Evolutionary conservation across 202 grass and related monocot species (phyloP), one percentile per base, ranked within the genome.

Genomic region (Alloteropsis angusta): DNA sequence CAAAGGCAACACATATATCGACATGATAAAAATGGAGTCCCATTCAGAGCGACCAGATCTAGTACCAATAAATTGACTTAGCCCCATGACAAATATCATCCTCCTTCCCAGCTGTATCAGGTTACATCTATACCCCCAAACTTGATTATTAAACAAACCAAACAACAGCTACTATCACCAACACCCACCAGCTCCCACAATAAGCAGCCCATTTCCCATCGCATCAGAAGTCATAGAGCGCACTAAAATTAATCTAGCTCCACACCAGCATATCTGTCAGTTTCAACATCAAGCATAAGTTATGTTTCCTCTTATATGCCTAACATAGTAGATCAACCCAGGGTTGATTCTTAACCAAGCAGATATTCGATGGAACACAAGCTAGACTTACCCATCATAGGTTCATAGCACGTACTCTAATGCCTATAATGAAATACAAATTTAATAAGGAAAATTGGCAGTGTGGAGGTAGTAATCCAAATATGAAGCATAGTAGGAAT

Each of bases 11-110:
- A 32, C 36, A 79, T 45, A 80, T 58, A 55, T 69, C 16, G 19
- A 70, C 59, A 72, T 49, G 38, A 80, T 76, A 28, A 85, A 85
- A 76, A 76, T 23, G 8, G 50, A 71, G 17, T 39, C 23, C 71
- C 15, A 39, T 65, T 22, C 6, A 54, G 13, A 80, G 30, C 41
- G 30, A 46, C 71, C 57, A 81, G 77, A 76, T 71, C 58, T 18
- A 22, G 35, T 67, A 48, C 5, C 25, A 65, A 69, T 30, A 60
- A 77, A 71, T 77, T 23, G 48, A 46, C 38, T 26, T 46, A 50
- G 26, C 35, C 2, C 18, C 41, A 73, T 17, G 41, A 65, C 9
- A 58, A 12, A 42, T 65, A 72, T 34, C 56, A 64, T 65, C 45
- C 65, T 81, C 48, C 38, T 34, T 72, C 72, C 48, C 43, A 85